Evolutionary conservation across 352 stramenopile genomes (phyloP).

Genomic region (Globisporangium lucens): DNA sequence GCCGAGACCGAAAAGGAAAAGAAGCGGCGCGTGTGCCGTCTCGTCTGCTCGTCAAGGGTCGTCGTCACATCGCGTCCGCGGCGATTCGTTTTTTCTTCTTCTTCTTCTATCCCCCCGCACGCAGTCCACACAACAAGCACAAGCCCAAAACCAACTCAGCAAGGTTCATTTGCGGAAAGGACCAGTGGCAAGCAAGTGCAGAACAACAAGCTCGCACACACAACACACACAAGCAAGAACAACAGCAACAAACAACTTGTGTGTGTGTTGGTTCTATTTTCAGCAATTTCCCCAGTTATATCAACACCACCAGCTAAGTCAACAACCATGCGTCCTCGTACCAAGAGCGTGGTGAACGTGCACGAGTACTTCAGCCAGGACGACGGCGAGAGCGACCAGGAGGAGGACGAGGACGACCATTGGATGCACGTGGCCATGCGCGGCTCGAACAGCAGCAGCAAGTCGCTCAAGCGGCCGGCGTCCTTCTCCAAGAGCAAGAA

Average conservation of each 20-base stretch:
- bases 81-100: conserved; percentile 5
- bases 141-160: background rate
- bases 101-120: background rate
- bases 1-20: background rate
- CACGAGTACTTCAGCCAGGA: conserved; percentile 73
- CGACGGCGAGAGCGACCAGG: conserved; percentile 37
- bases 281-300: background rate
- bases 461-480: conserved; percentile 6
- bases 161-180: conserved; percentile 9
- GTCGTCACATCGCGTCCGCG: conserved; percentile 1
- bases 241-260: background rate
- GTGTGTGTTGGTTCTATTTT: conserved; percentile 3
- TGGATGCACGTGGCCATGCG: conserved; percentile 46
- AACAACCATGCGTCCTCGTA: conserved; percentile 61
- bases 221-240: background rate
- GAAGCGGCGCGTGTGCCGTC: background rate
- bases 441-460: conserved; percentile 14
- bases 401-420: conserved; percentile 47
- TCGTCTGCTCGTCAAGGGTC: conserved; percentile 12
- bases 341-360: conserved; percentile 66
- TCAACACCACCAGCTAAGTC: background rate
- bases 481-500: conserved; percentile 35
- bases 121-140: background rate
- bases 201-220: background rate
- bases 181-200: background rate